These are phyloP conservation scores for Fraxinus anomala DNA, from an alignment of 257 asterid species.

Conservation along the genomic window DNA sequence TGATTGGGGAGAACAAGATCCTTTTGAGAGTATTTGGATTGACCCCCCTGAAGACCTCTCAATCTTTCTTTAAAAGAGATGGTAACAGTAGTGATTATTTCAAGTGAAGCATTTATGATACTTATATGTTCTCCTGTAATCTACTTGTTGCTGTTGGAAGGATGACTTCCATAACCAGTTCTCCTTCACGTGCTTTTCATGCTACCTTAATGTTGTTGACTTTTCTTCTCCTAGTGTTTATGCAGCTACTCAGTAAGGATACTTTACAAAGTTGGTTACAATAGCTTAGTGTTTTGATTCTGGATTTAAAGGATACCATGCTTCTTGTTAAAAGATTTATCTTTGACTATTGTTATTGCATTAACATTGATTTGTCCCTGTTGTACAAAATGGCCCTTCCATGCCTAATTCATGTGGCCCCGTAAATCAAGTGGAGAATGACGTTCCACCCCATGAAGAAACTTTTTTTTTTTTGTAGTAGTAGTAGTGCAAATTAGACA, in stretches of 20 bases:
- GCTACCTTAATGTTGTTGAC: conserved; percentile 16
- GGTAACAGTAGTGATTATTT: background rate
- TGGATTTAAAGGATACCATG: background rate
- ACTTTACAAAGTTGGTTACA: conserved; percentile 23
- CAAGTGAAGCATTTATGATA: conserved; percentile 2
- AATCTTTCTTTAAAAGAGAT: conserved; percentile 37
- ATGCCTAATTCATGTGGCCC: background rate
- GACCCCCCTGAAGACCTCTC: conserved; percentile 88
- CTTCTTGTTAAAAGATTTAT: background rate
- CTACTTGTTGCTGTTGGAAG: conserved; percentile 18
- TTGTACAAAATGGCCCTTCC: background rate
- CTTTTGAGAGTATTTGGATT: conserved; percentile 79
- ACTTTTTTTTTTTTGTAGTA: background rate
- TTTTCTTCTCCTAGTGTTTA: background rate
- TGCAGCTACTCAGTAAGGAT: conserved; percentile 7
- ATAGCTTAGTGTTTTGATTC: background rate
- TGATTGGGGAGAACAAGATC: conserved; percentile 86
- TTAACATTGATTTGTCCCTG: background rate
- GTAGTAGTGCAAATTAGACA: background rate
- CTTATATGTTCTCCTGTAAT: background rate
- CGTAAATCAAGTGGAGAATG: background rate
- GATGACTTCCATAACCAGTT: background rate
- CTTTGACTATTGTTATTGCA: background rate
- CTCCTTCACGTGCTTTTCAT: conserved; percentile 8
- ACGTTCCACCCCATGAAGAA: background rate